phyloP scores from a whole-genome alignment of 768 basidiomycete genomes.

The Chalciporus pseudorubinellus region DNA sequence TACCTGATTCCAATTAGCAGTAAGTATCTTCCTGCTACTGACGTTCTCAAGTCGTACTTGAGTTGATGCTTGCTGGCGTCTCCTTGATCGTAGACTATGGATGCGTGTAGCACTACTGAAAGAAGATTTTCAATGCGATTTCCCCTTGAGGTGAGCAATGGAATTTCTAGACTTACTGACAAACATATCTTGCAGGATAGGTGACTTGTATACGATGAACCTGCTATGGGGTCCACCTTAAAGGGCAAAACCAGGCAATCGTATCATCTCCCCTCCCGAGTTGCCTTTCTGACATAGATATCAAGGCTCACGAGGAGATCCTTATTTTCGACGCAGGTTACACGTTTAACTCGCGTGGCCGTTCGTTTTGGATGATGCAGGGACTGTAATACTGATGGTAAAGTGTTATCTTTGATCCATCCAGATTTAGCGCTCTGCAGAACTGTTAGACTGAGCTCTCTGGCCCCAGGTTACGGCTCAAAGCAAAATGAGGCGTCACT shows the following conservation, averaged over 20 bases:
- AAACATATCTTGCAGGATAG: too few relatives aligned
- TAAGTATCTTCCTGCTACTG: neutral
- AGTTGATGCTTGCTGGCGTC: neutral
- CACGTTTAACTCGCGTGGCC: neutral
- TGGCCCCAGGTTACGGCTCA: neutral
- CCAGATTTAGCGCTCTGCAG: neutral
- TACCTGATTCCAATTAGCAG: neutral
- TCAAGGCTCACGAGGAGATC: neutral
- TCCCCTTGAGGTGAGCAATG: neutral
- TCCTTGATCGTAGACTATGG: neutral
- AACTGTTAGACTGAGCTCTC: neutral
- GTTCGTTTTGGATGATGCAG: neutral
- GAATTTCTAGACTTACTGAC: neutral
- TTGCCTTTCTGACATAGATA: too few relatives aligned
- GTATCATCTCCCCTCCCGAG: too few relatives aligned
- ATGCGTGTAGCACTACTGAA: neutral
- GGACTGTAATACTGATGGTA: neutral
- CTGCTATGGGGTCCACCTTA: too few relatives aligned
- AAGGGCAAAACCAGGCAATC: too few relatives aligned
- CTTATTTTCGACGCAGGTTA: neutral
- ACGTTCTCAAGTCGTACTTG: neutral
- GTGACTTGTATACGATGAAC: too few relatives aligned
- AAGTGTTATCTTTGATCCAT: neutral
- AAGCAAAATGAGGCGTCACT: neutral
- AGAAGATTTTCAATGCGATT: neutral